Conservation (phyloP, 1,284 basidiomycete species). For the Cryptococcus wingfieldii region DNA sequence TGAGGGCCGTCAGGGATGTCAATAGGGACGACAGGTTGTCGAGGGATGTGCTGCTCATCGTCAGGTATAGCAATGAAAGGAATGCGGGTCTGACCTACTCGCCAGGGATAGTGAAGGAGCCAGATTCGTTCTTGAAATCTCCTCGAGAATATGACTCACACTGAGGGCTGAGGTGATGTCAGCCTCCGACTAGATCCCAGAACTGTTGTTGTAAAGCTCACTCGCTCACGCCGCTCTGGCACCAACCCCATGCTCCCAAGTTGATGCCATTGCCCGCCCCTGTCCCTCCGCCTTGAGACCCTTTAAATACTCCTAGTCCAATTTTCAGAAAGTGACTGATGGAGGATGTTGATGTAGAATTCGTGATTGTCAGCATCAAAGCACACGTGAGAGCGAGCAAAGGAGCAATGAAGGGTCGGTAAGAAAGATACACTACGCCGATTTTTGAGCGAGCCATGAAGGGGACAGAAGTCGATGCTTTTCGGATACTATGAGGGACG, state of each 20-base stretch:
- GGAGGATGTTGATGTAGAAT: constrained; percentile 1
- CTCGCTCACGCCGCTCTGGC: constrained; percentile 12
- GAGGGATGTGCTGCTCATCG: constrained; percentile 14
- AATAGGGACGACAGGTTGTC: constrained; percentile 15
- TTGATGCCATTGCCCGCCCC: background rate
- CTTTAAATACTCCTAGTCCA: constrained; percentile 16
- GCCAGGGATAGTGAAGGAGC: constrained; percentile 19
- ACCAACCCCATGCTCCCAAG: constrained; percentile 33
- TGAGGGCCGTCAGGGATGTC: constrained; percentile 17
- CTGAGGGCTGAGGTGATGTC: constrained; percentile 1
- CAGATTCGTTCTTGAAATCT: constrained; percentile 19
- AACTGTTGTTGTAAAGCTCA: background rate
- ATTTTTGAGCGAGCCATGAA: too few species aligned
- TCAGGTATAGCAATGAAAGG: background rate
- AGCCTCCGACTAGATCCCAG: background rate
- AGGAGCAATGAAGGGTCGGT: constrained; percentile 21
- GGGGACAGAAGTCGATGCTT: too few species aligned
- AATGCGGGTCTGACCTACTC: constrained; percentile 13
- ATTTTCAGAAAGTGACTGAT: constrained; percentile 14
- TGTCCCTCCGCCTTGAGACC: background rate
- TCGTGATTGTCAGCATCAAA: constrained; percentile 20
- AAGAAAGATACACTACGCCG: constrained; percentile 17
- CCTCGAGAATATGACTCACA: constrained; percentile 13
- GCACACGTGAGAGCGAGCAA: constrained; percentile 13
- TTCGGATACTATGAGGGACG: background rate